A percentile compares a stretch with the other conserved stretches of the same genome.
Evolutionary conservation across 768 basidiomycete genomes (phyloP).

Genomic region (Leccinellum albellum): DNA sequence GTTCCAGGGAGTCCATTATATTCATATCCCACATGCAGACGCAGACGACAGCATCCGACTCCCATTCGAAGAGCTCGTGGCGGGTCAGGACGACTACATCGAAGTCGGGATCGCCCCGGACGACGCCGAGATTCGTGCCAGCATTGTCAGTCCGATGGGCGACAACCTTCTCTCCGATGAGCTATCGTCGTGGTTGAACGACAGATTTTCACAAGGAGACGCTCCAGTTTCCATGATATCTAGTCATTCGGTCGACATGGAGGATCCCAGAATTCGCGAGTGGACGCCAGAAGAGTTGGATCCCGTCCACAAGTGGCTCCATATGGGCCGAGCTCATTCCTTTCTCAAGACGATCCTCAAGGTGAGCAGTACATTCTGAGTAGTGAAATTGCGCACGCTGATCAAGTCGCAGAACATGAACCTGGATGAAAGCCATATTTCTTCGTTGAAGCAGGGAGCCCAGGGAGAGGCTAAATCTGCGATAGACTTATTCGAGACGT

Average conservation of each 20-base stretch:
- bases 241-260: conserved; percentile 25
- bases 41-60: conserved; percentile 12
- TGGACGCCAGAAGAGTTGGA: conserved; percentile 36
- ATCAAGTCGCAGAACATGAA: conserved; percentile 16
- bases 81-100: conserved; percentile 22
- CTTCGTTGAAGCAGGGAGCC: conserved; percentile 6
- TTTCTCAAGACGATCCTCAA: conserved; percentile 27
- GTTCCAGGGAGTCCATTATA: conserved; percentile 24
- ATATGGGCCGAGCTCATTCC: conserved; percentile 27
- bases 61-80: conserved; percentile 23
- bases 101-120: conserved; percentile 9
- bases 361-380: conserved; percentile 10
- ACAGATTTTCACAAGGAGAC: conserved; percentile 24
- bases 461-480: conserved; percentile 14
- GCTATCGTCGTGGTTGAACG: conserved; percentile 27
- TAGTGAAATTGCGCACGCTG: neutral
- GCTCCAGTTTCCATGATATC: conserved; percentile 19
- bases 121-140: conserved; percentile 15
- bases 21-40: conserved; percentile 26
- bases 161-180: conserved; percentile 35
- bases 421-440: conserved; percentile 12
- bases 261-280: conserved; percentile 38
- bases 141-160: conserved; percentile 16
- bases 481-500: conserved; percentile 19
- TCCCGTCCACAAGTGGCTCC: conserved; percentile 36